phyloP scores from a whole-genome alignment of 179 eudicot species.

The Silene noctiflora region DNA sequence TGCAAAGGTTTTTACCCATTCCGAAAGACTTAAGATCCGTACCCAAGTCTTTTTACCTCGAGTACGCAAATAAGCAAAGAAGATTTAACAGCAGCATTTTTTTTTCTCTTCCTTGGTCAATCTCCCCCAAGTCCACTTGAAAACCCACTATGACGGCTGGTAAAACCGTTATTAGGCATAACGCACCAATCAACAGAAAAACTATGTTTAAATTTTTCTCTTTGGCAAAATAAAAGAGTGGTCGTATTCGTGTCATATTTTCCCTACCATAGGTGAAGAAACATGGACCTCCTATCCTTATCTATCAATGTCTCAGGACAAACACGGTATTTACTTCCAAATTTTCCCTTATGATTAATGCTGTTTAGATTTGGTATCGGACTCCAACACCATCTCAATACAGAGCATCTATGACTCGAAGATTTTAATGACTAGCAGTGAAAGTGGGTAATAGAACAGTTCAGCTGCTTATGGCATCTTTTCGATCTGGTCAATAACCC shows the following conservation, averaged over 20 bases:
- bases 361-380: neutral
- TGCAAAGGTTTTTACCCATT: slow-evolving; percentile 28
- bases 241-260: slow-evolving; percentile 40
- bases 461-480: too few species aligned
- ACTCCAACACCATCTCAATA: neutral
- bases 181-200: slow-evolving; percentile 49
- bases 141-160: slow-evolving; percentile 45
- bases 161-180: slow-evolving; percentile 51
- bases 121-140: slow-evolving; percentile 88
- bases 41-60: slow-evolving; percentile 58
- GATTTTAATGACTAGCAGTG: too few species aligned
- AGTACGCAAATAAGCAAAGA: slow-evolving; percentile 77
- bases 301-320: slow-evolving; percentile 17
- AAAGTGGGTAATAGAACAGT: too few species aligned
- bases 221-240: slow-evolving; percentile 45
- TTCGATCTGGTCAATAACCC: too few species aligned
- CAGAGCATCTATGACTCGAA: neutral
- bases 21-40: slow-evolving; percentile 62
- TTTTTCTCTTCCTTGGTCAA: slow-evolving; percentile 91
- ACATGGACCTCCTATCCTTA: slow-evolving; percentile 50
- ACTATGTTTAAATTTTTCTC: slow-evolving; percentile 49
- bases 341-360: neutral
- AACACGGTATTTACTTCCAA: neutral
- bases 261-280: slow-evolving; percentile 61
- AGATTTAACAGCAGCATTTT: slow-evolving; percentile 70